Conservation (phyloP, 2,329 filamentous ascomycete genomes). For the Acephala macrosclerotiorum region DNA sequence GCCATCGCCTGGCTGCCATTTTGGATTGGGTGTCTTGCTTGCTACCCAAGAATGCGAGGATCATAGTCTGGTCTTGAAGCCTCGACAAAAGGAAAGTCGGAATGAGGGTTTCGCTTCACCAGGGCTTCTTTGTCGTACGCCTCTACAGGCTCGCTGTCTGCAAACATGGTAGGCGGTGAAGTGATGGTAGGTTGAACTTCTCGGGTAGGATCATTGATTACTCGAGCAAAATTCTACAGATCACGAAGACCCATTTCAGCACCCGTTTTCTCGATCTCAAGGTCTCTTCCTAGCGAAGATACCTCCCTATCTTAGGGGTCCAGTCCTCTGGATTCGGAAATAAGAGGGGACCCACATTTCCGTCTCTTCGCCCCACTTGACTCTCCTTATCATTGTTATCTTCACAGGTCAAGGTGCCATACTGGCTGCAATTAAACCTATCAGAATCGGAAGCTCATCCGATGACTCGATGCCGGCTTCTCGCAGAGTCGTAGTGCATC, state of each 20-base stretch:
- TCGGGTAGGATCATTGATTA: no score
- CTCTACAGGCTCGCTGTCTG: slow-evolving; percentile 21
- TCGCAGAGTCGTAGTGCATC: no score
- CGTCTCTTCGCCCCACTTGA: not conserved
- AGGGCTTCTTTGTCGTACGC: slow-evolving; percentile 38
- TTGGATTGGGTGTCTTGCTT: slow-evolving; percentile 66
- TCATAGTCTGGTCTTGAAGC: slow-evolving; percentile 68
- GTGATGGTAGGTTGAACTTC: no score
- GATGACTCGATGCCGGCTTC: not conserved
- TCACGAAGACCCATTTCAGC: not conserved
- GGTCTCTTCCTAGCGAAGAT: not conserved
- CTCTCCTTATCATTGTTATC: slow-evolving; percentile 2
- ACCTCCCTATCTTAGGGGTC: not conserved
- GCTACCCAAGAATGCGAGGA: slow-evolving; percentile 53
- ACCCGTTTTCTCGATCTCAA: not conserved
- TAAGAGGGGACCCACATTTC: no score
- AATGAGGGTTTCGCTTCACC: slow-evolving; percentile 67
- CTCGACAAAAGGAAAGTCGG: slow-evolving; percentile 77
- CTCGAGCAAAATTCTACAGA: no score
- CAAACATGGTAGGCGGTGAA: not conserved
- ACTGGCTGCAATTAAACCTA: not conserved
- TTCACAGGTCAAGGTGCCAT: not conserved
- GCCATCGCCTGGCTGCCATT: slow-evolving; percentile 69
- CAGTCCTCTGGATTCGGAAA: not conserved
- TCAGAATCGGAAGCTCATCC: slow-evolving; percentile 8